These are phyloP conservation scores for Colletotrichum higginsianum DNA, from an alignment of 2,329 filamentous ascomycete genomes.

Conservation along the genomic window DNA sequence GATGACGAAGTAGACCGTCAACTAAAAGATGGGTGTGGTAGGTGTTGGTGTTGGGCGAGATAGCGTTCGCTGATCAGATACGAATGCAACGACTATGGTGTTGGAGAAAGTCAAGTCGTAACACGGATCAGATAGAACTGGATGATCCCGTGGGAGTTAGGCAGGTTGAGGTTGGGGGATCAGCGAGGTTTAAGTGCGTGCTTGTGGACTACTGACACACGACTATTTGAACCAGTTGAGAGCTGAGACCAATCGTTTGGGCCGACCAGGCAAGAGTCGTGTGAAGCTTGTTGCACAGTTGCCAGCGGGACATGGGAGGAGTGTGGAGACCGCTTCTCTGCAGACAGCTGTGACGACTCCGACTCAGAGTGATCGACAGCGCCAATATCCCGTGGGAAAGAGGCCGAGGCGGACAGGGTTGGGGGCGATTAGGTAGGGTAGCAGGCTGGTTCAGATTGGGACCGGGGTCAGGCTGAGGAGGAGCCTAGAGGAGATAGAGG, in stretches of 20 bases:
- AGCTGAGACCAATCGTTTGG: constrained; percentile 57
- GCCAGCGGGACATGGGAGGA: constrained; percentile 55
- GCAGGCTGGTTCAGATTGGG: constrained; percentile 52
- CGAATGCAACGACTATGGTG: constrained; percentile 60
- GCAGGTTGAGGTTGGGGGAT: constrained; percentile 61
- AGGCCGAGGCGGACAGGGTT: constrained; percentile 63
- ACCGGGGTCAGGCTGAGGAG: constrained; percentile 53
- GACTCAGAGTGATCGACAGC: constrained; percentile 68
- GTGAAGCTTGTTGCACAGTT: constrained; percentile 60
- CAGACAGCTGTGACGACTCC: constrained; percentile 65
- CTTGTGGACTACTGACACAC: constrained; percentile 44
- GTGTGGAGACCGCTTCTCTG: constrained; percentile 54
- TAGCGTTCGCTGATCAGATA: constrained; percentile 67
- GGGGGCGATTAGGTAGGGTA: constrained; percentile 58
- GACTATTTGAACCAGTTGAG: constrained; percentile 49
- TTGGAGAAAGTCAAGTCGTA: constrained; percentile 60
- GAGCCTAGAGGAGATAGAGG: constrained; percentile 23
- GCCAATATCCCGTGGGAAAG: constrained; percentile 65
- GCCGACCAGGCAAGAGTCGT: constrained; percentile 54
- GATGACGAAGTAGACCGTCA: constrained; percentile 38
- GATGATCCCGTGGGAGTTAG: constrained; percentile 49
- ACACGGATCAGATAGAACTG: constrained; percentile 52
- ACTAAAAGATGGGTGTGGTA: constrained; percentile 32
- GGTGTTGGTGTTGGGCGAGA: constrained; percentile 43
- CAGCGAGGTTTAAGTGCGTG: constrained; percentile 63